Evolutionary conservation across 371 early-diverging fungal species (phyloP), one percentile per base, ranked within the genome.

Genomic region (Circinella umbellata): DNA sequence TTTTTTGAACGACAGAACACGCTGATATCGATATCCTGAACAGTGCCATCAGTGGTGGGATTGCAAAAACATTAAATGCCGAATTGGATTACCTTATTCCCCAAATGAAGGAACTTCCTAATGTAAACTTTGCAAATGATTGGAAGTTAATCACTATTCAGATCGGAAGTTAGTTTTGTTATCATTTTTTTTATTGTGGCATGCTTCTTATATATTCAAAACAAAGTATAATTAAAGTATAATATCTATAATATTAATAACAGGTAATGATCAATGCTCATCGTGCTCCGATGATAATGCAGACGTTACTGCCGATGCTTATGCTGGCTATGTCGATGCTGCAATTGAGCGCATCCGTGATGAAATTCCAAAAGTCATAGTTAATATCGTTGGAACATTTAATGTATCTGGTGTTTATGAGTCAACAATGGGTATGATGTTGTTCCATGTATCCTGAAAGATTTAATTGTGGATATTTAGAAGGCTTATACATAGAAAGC

Each of bases 131-230:
- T 47, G 55, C 69, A 38, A 76, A 73, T 27, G 82, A 82, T 51
- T 82, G 82, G 82, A 82, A 82, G 18, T 59, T 82, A 72, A 78
- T 82, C 35, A 82, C 78, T 13, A 80, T 82, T 38, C 80, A 80
- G 66, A 80, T 80, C 35, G 82, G 80, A 20, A 78, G 73, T 55
- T 68, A 68, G 36, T 42, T 6, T 27, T 27, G 27, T 27, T 27
- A 27, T 27, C 27, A 27, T 27, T 27, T 27, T 42, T 42, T 42
- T 42, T 42, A 11, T 42, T 42, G 73, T 27, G 34, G 18, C n/a
- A 57, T 34, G 11, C 18, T 27, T 27, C 4, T n/a, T 27, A 18
- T 57, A 3, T 13, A 17, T 10, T 17, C 27, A 42, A 42, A 42
- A 42, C 11, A 9, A 11, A 11, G 42, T 27, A 27, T 27, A 27